Evolutionary conservation across 192 early-diverging fungal species (phyloP).

Genomic region (Coemansia sp.): DNA sequence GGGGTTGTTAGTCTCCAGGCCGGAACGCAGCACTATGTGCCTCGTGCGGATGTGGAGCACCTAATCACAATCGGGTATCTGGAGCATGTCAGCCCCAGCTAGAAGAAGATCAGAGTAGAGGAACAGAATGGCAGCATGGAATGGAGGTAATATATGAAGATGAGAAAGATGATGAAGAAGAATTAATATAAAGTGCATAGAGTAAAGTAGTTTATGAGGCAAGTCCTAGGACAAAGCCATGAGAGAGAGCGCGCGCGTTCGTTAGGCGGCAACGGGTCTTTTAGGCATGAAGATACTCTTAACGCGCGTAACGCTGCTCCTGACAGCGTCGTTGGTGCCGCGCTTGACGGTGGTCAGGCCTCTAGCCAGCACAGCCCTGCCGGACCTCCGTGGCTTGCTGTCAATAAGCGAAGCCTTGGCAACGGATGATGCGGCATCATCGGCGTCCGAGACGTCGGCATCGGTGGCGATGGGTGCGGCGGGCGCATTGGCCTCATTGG

Average conservation of each 20-base stretch:
- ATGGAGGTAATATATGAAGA: background rate
- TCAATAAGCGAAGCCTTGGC: conserved; percentile 6
- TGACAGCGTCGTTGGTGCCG: conserved; percentile 43
- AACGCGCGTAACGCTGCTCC: conserved; percentile 47
- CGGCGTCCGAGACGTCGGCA: background rate
- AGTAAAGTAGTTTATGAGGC: too few relatives aligned
- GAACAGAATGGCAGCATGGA: background rate
- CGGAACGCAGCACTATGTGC: conserved; percentile 83
- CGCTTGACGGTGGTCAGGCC: conserved; percentile 30
- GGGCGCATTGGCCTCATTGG: background rate
- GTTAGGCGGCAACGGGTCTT: conserved; percentile 14
- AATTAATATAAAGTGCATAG: too few relatives aligned
- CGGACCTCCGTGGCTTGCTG: conserved; percentile 11
- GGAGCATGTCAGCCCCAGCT: conserved; percentile 63
- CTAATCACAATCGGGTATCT: conserved; percentile 85
- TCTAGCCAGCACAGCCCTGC: conserved; percentile 14
- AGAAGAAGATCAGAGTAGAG: background rate
- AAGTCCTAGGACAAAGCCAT: too few relatives aligned
- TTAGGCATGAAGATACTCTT: conserved; percentile 48
- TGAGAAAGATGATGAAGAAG: background rate
- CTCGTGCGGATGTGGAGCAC: conserved; percentile 85
- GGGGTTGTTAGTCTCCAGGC: conserved; percentile 76
- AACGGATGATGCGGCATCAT: background rate
- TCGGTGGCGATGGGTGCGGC: background rate
- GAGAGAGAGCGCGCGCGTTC: too few relatives aligned